Evolutionary conservation across 73 alveolate species (phyloP).

Genomic region (Diophrys sp.): DNA sequence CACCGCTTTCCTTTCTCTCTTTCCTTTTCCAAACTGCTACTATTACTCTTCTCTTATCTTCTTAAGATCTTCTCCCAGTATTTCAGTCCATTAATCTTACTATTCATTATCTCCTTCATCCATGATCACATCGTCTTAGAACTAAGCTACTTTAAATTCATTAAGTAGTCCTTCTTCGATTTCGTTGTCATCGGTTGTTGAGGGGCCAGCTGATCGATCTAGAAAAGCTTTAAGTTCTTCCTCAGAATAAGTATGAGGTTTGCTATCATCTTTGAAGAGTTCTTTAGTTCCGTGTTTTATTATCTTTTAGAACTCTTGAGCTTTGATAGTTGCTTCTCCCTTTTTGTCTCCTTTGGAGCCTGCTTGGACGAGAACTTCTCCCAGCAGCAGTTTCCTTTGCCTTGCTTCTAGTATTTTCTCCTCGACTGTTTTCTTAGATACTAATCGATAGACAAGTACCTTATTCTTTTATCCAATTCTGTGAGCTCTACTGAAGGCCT

Average conservation of each 20-base stretch:
- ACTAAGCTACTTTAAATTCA: constrained; percentile 64
- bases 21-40: constrained; percentile 58
- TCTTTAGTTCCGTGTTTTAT: constrained; percentile 62
- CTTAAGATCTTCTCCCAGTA: constrained; percentile 48
- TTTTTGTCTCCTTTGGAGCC: constrained; percentile 6
- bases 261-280: constrained; percentile 46
- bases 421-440: constrained; percentile 65
- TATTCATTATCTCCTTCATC: constrained; percentile 22
- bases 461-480: constrained; percentile 70
- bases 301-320: constrained; percentile 47
- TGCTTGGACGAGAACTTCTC: constrained; percentile 34
- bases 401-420: constrained; percentile 70
- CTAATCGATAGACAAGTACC: constrained; percentile 64
- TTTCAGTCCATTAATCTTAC: constrained; percentile 43
- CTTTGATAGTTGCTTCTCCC: constrained; percentile 33
- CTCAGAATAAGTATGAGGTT: constrained; percentile 33
- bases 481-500: constrained; percentile 73
- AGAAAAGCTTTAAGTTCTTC: constrained; percentile 50
- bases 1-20: constrained; percentile 47
- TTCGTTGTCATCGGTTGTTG: constrained; percentile 30
- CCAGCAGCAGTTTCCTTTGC: constrained; percentile 59
- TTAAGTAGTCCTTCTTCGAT: constrained; percentile 52
- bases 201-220: constrained; percentile 43
- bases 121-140: constrained; percentile 35
- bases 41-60: constrained; percentile 25